phyloP scores from a whole-genome alignment of 108 stramenopile species.

The Mediolabrus comicus region DNA sequence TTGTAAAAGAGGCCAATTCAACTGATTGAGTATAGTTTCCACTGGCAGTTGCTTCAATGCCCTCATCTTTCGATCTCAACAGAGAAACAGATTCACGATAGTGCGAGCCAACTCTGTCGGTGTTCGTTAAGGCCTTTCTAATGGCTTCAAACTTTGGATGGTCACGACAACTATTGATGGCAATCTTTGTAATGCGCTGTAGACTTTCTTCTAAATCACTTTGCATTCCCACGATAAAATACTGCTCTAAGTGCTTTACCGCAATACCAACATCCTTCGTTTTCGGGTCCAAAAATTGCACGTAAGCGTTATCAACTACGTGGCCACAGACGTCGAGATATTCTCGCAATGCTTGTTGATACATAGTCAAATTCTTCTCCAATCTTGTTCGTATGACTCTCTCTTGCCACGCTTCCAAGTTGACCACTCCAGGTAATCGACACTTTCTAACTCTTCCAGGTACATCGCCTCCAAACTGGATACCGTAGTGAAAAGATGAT shows the following conservation, averaged over 20 bases:
- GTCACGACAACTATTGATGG: not conserved
- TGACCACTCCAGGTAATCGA: not conserved
- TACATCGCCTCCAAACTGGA: conserved; percentile 15
- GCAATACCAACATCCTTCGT: conserved; percentile 28
- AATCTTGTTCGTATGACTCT: conserved; percentile 5
- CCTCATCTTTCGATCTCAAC: not conserved
- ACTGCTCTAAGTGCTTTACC: conserved; percentile 13
- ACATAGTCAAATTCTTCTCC: conserved; percentile 11
- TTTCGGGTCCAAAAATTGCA: conserved; percentile 32
- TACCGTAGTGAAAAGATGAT: conserved; percentile 24
- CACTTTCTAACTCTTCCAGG: conserved; percentile 19
- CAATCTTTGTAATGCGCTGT: conserved; percentile 12
- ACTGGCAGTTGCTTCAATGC: not conserved
- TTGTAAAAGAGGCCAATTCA: conserved; percentile 12
- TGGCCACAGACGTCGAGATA: conserved; percentile 3
- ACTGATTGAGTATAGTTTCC: not conserved
- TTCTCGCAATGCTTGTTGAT: conserved; percentile 13
- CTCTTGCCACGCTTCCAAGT: conserved; percentile 9
- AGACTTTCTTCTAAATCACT: conserved; percentile 12
- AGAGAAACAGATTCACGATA: not conserved
- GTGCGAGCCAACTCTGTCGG: not conserved
- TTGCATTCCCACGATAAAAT: conserved; percentile 35
- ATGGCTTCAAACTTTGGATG: conserved; percentile 3
- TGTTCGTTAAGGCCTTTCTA: not conserved
- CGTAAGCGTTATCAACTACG: conserved; percentile 31